Percentiles rank a stretch among this genome's conserved stretches.
Conservation (phyloP, 129 eudicot species). For the Oenanthe sinensis region DNA sequence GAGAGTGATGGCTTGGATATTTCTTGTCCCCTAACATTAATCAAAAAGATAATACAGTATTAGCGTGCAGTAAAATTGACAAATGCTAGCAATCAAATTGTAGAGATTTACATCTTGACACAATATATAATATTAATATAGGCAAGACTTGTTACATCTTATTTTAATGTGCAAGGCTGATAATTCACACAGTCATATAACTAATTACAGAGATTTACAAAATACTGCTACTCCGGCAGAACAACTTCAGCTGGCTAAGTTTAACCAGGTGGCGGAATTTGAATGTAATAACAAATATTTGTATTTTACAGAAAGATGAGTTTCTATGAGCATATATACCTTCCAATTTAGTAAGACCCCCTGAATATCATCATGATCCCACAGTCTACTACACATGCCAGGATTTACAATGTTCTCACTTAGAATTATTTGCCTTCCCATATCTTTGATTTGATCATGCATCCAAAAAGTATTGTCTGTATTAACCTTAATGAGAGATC, state of each 20-base stretch:
- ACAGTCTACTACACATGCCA: slow-evolving; percentile 51
- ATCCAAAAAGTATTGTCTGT: slow-evolving; percentile 33
- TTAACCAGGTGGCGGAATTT: not conserved
- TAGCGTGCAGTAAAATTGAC: not conserved
- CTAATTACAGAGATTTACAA: not conserved
- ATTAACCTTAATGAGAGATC: slow-evolving; percentile 33
- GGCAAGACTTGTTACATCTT: not conserved
- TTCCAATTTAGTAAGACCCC: slow-evolving; percentile 26
- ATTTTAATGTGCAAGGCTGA: not conserved
- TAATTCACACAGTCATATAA: not conserved
- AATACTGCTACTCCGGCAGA: not conserved
- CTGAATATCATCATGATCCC: slow-evolving; percentile 34
- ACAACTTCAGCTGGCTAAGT: not conserved
- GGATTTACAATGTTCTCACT: slow-evolving; percentile 32
- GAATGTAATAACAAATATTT: not conserved
- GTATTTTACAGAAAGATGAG: not conserved
- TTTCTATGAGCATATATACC: slow-evolving; percentile 19
- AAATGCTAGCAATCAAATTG: too few species aligned
- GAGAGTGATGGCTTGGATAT: slow-evolving; percentile 20
- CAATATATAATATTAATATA: not conserved
- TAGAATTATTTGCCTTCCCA: slow-evolving; percentile 51
- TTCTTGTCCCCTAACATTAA: slow-evolving; percentile 21
- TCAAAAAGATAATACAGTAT: not conserved
- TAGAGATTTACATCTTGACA: not conserved
- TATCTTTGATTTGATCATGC: slow-evolving; percentile 57